phyloP scores from a whole-genome alignment of 1,139 yeast species.

The Nakaseomyces glabratus region DNA sequence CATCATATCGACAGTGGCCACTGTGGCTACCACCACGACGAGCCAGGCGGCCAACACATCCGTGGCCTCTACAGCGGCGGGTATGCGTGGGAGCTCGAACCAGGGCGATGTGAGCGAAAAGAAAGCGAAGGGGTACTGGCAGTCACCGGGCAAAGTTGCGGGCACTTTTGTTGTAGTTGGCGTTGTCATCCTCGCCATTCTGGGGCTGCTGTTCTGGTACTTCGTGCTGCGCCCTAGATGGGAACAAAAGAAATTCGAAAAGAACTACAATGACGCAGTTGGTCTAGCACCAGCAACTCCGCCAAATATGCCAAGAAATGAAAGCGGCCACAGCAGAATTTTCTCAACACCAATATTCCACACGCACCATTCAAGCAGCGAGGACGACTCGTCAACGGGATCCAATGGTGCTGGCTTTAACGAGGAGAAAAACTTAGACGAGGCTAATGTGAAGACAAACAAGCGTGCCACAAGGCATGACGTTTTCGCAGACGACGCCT shows the following conservation, averaged over 20 bases:
- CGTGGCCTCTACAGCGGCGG: conserved; percentile 3
- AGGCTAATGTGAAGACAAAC: conserved; percentile 3
- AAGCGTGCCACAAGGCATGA: conserved; percentile 9
- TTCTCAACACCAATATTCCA: conserved; percentile 9
- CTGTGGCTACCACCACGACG: conserved; percentile 9
- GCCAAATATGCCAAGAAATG: conserved; percentile 7
- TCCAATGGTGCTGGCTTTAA: conserved; percentile 18
- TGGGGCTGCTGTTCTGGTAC: conserved; percentile 19
- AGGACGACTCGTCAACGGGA: conserved; percentile 14
- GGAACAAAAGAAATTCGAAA: conserved; percentile 21
- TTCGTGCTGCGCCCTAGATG: conserved; percentile 16
- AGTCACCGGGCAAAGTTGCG: conserved; percentile 34
- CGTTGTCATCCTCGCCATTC: conserved; percentile 23
- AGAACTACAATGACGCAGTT: conserved; percentile 21
- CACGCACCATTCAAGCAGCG: conserved; percentile 10
- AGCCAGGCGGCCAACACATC: conserved; percentile 7
- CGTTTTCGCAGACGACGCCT: conserved; percentile 5
- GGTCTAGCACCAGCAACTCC: conserved; percentile 12
- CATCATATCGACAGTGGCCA: conserved; percentile 15
- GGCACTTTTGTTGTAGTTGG: conserved; percentile 36
- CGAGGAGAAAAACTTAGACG: conserved; percentile 16
- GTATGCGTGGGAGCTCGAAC: conserved; percentile 6
- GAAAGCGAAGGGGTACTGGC: conserved; percentile 26
- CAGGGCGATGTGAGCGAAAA: conserved; percentile 7
- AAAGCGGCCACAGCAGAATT: conserved; percentile 7